Conservation (phyloP, 1,284 basidiomycete genomes). For the Tylopilus sp. region DNA sequence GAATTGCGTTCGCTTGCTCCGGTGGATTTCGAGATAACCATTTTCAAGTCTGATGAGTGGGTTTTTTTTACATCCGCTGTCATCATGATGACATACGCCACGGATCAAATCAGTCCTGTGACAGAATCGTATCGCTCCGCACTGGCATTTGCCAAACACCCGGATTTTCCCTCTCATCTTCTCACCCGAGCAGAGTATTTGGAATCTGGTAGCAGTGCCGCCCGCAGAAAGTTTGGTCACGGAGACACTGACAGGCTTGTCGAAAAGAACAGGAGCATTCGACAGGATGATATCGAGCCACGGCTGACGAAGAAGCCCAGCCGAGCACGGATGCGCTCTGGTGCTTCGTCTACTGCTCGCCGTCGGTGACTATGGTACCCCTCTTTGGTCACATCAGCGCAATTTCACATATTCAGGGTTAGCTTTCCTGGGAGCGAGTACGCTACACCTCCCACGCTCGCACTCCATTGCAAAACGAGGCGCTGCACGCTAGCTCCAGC, state of each 20-base stretch:
- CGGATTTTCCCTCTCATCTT: conserved; percentile 48
- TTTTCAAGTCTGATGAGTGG: conserved; percentile 73
- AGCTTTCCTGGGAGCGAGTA: conserved; percentile 8
- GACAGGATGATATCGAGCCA: conserved; percentile 25
- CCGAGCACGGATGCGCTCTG: conserved; percentile 25
- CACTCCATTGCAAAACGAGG: not conserved
- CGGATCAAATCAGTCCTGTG: conserved; percentile 55
- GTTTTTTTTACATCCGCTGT: conserved; percentile 25
- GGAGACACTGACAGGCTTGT: conserved; percentile 35
- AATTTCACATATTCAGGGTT: conserved; percentile 22
- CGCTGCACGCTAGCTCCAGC: not conserved
- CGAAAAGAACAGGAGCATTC: conserved; percentile 24
- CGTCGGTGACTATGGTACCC: conserved; percentile 25
- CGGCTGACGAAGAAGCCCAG: conserved; percentile 31
- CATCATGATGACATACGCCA: conserved; percentile 9
- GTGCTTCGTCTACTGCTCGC: conserved; percentile 20
- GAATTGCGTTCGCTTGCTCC: conserved; percentile 81
- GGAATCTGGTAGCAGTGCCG: conserved; percentile 73
- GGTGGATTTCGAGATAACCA: conserved; percentile 65
- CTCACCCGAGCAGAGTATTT: conserved; percentile 80
- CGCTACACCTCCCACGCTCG: not conserved
- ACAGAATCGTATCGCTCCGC: conserved; percentile 72
- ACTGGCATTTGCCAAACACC: conserved; percentile 51
- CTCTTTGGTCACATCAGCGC: conserved; percentile 10
- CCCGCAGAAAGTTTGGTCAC: conserved; percentile 61